Conservation (phyloP, 75 land plant genomes). For the Pinus albicaulis region DNA sequence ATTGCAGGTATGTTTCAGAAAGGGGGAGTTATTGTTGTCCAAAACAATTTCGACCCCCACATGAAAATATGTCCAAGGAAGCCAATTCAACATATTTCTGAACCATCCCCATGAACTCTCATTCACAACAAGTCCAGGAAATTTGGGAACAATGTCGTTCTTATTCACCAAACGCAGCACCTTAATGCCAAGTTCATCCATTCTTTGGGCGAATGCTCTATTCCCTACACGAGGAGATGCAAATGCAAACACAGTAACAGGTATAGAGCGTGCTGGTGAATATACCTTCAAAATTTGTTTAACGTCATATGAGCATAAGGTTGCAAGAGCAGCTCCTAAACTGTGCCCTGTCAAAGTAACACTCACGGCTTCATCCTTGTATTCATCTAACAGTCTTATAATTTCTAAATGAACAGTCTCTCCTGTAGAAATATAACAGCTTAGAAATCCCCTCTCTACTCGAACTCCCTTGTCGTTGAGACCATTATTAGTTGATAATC, state of each 20-base stretch:
- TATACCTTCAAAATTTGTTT: not conserved
- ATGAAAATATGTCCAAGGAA: constrained; percentile 54
- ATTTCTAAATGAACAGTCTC: too few relatives aligned
- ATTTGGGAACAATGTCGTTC: constrained; percentile 57
- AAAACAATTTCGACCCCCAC: constrained; percentile 27
- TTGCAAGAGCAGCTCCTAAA: too few relatives aligned
- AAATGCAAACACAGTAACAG: constrained; percentile 62
- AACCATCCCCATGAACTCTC: constrained; percentile 18
- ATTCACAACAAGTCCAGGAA: constrained; percentile 60
- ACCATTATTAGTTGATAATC: too few relatives aligned
- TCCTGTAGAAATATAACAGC: too few relatives aligned
- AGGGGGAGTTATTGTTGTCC: too few relatives aligned
- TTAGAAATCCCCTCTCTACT: too few relatives aligned
- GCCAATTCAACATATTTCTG: constrained; percentile 7
- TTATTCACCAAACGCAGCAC: constrained; percentile 60
- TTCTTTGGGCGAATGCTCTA: constrained; percentile 36
- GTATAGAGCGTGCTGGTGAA: constrained; percentile 14
- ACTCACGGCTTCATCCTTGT: too few relatives aligned
- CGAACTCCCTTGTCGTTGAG: too few relatives aligned
- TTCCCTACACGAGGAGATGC: constrained; percentile 80
- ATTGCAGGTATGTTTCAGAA: too few relatives aligned
- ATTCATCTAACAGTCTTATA: too few relatives aligned
- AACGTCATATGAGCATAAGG: too few relatives aligned
- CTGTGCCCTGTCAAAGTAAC: too few relatives aligned
- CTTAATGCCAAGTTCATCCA: constrained; percentile 61